phyloP scores from a whole-genome alignment of 805 yeast genomes.

The Nakazawaea peltata region DNA sequence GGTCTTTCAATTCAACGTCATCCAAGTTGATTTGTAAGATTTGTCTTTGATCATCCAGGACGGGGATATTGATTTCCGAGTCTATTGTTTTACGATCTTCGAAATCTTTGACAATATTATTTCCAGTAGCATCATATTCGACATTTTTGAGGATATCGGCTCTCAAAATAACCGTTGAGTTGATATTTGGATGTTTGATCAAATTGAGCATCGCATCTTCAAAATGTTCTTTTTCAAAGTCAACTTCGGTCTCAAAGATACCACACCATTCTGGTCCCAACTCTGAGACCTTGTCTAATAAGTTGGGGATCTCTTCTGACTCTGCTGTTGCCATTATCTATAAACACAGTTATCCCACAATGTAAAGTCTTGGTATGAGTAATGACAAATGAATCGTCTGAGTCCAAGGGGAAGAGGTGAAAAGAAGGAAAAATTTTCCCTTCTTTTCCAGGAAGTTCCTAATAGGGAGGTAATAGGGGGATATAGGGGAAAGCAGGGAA shows the following conservation, averaged over 20 bases:
- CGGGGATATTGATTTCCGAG: conserved; percentile 26
- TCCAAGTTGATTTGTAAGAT: conserved; percentile 22
- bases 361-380: no score
- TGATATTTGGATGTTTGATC: conserved; percentile 79
- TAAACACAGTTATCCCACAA: no score
- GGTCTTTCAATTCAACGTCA: conserved; percentile 32
- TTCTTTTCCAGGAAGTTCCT: no score
- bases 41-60: conserved; percentile 11
- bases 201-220: conserved; percentile 72
- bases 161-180: conserved; percentile 83
- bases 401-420: no score
- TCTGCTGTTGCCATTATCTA: no score
- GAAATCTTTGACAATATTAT: conserved; percentile 16
- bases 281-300: conserved; percentile 29
- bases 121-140: conserved; percentile 26
- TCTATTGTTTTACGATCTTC: conserved; percentile 17
- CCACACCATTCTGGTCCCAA: conserved; percentile 62
- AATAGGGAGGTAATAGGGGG: no score
- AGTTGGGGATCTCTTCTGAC: conserved; percentile 26
- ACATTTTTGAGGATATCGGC: conserved; percentile 69
- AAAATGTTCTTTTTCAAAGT: conserved; percentile 49
- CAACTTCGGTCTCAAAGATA: conserved; percentile 39
- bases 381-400: no score
- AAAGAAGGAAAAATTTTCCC: no score
- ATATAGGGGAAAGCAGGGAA: no score